Conservation (phyloP, 2,329 filamentous ascomycete genomes). For the Diplodia sapinea region DNA sequence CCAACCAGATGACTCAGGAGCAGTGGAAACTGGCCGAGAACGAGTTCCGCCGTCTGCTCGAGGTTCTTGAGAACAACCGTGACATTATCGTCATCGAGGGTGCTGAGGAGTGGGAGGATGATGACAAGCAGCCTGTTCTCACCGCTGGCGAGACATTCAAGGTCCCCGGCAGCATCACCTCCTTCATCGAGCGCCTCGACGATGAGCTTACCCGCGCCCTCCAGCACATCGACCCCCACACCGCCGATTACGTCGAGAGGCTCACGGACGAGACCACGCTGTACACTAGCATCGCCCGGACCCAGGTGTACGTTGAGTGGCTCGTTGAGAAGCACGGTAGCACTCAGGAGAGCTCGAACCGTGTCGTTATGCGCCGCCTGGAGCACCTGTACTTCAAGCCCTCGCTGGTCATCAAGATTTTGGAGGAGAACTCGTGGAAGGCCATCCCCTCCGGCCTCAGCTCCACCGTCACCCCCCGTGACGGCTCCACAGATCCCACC, state of each 20-base stretch:
- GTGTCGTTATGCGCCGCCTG: conserved; percentile 88
- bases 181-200: conserved; percentile 91
- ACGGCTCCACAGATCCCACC: conserved; percentile 69
- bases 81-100: conserved; percentile 87
- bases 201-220: conserved; percentile 97
- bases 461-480: conserved; percentile 80
- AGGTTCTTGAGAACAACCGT: conserved; percentile 77
- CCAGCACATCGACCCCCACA: conserved; percentile 97
- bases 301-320: conserved; percentile 85
- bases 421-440: conserved; percentile 95
- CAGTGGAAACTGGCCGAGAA: conserved; percentile 96
- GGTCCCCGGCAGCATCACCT: conserved; percentile 91
- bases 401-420: conserved; percentile 86
- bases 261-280: conserved; percentile 87
- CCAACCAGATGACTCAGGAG: conserved; percentile 86
- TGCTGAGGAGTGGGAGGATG: conserved; percentile 98
- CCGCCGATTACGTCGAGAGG: conserved; percentile 96
- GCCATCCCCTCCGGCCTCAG: conserved; percentile 71
- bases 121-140: conserved; percentile 85
- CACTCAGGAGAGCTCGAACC: conserved; percentile 86
- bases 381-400: conserved; percentile 99
- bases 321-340: conserved; percentile 76
- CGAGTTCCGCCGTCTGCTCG: conserved; percentile 79
- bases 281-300: conserved; percentile 90
- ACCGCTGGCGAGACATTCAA: conserved; percentile 80